These are phyloP conservation scores for Capsella rubella DNA, from an alignment of 441 rosid species.

Conservation along the genomic window DNA sequence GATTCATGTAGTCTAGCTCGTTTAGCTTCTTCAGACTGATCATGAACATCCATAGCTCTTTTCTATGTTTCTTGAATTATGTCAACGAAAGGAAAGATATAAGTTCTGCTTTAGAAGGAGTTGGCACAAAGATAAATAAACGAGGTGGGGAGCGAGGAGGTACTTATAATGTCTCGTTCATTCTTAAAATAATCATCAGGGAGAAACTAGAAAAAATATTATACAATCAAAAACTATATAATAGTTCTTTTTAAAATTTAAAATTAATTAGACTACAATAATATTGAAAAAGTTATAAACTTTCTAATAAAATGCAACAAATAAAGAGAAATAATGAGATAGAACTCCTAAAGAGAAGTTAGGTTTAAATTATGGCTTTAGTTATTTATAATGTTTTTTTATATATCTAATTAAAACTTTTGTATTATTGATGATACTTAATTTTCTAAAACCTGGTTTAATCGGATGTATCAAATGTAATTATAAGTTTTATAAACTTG, in stretches of 20 bases:
- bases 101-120: slow-evolving; percentile 39
- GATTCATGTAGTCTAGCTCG: slow-evolving; percentile 34
- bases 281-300: not conserved
- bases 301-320: not conserved
- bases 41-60: slow-evolving; percentile 38
- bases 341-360: not conserved
- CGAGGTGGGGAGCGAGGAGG: slow-evolving; percentile 39
- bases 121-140: slow-evolving; percentile 40
- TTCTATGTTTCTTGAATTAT: slow-evolving; percentile 6
- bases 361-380: not conserved
- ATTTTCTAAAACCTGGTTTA: not conserved
- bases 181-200: not conserved
- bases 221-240: slow-evolving; percentile 11
- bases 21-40: slow-evolving; percentile 48
- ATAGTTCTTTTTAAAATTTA: not conserved
- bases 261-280: not conserved
- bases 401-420: too few species aligned
- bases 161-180: slow-evolving; percentile 43
- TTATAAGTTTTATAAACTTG: slow-evolving; percentile 17
- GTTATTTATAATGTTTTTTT: too few species aligned
- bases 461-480: not conserved
- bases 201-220: slow-evolving; percentile 20
- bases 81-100: slow-evolving; percentile 23
- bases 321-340: not conserved
- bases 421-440: not conserved